phyloP scores from a whole-genome alignment of 2,329 filamentous ascomycete species.

The Westerdykella aurantiaca region DNA sequence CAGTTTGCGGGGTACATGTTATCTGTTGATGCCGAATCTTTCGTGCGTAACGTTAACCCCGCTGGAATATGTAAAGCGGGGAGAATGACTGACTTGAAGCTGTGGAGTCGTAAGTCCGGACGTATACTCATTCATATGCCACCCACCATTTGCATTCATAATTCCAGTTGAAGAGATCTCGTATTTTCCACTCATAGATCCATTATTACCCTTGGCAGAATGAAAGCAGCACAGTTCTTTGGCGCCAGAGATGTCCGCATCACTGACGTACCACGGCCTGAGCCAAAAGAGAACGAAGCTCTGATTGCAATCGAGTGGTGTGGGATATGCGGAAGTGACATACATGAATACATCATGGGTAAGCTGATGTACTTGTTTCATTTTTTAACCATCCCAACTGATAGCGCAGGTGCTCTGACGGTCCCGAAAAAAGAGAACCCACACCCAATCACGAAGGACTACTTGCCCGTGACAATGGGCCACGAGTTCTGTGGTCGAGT shows the following conservation, averaged over 20 bases:
- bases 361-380: not conserved
- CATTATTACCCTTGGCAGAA: constrained; percentile 4
- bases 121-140: not conserved
- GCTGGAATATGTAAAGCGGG: too few relatives aligned
- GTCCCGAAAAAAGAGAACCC: constrained; percentile 13
- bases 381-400: not conserved
- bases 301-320: constrained; percentile 27
- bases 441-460: constrained; percentile 16
- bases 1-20: too few relatives aligned
- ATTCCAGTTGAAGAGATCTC: not conserved
- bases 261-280: constrained; percentile 17
- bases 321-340: constrained; percentile 28
- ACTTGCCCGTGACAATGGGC: constrained; percentile 24
- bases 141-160: not conserved
- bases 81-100: constrained; percentile 1
- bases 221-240: constrained; percentile 31
- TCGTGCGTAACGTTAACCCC: too few relatives aligned
- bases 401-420: constrained; percentile 10
- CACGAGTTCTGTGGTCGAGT: constrained; percentile 30
- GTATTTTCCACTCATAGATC: not conserved
- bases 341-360: constrained; percentile 28
- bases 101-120: not conserved
- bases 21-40: too few relatives aligned
- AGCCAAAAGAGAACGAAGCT: constrained; percentile 19
- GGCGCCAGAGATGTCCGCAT: constrained; percentile 22